Base-by-base conservation (phyloP, 768 basidiomycete genomes). In the Neoboletus magnificus region DNA sequence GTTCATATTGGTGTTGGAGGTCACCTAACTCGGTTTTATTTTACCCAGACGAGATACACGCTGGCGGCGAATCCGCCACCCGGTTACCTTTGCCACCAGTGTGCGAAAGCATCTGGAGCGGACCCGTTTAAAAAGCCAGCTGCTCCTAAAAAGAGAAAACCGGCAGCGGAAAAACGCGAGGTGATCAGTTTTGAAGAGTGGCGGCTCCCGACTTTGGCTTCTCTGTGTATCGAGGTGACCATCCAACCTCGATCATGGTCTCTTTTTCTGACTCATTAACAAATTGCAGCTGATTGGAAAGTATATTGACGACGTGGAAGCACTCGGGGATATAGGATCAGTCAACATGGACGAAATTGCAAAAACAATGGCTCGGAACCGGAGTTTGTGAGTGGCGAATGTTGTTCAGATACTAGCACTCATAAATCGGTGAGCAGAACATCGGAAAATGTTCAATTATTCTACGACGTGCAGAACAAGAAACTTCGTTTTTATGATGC, bases 271-370 rank as follows among this genome's bases (percentile, higher is more conserved):
- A 50, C 27, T 1, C 46, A 6, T 15, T 15, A 22, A 22, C 27
- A 11, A 54, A 48, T 56, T 45, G 8, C 53, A 94, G 90, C 74
- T 97, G 23, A 85, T 98, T 54, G 87, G 89, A 18, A 82, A 83
- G 54, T 84, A 92, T 67, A 96, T 98, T 54, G 82, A 93, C 54
- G 91, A 96, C 61, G 86, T 98, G 7, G 91, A 93, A 59, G 86
- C 87, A 0, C 73, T 95, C 16, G 96, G 96, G 0, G 88, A 96
- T 64, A 89, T 98, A 48, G 93, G 94, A 0, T 62, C 82, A 1
- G 70, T 91, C 70, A 98, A 95, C 66, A 77, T 93, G 76, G 86
- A 94, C 56, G 83, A 86, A 40, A 89, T 98, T 45, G 81, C 89
- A 15, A 91, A 86, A 68, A 86, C 91, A 4, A 75, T 97, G 22